phyloP scores from a whole-genome alignment of 495 filamentous ascomycete genomes.

The Pyrenopolyporus hunteri region DNA sequence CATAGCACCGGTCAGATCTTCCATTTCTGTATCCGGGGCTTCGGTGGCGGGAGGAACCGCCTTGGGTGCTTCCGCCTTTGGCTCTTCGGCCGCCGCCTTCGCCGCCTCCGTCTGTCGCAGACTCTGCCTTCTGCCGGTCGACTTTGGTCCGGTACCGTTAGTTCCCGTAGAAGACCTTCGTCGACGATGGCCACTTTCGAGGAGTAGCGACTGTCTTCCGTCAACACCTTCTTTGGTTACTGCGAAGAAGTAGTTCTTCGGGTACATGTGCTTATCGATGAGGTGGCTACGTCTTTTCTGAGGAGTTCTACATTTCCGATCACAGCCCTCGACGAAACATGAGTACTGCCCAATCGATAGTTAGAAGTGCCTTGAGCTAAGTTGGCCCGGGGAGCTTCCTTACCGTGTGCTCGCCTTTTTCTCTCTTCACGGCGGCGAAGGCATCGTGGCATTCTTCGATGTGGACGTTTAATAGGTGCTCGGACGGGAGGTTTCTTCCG shows the following conservation, averaged over 20 bases:
- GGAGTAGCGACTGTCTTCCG: slow-evolving; percentile 76
- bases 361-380: slow-evolving; percentile 5
- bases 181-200: slow-evolving; percentile 58
- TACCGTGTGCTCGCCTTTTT: slow-evolving; percentile 86
- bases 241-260: slow-evolving; percentile 87
- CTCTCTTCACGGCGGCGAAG: slow-evolving; percentile 69
- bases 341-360: slow-evolving; percentile 62
- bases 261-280: slow-evolving; percentile 94
- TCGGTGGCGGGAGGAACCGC: slow-evolving; percentile 12
- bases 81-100: slow-evolving; percentile 13
- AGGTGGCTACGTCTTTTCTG: slow-evolving; percentile 85
- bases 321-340: slow-evolving; percentile 90
- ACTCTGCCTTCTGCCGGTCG: slow-evolving; percentile 36
- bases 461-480: slow-evolving; percentile 76
- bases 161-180: slow-evolving; percentile 52
- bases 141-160: slow-evolving; percentile 34
- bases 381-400: slow-evolving; percentile 38
- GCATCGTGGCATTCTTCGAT: slow-evolving; percentile 93
- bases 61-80: slow-evolving; percentile 2
- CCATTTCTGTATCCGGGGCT: slow-evolving; percentile 65
- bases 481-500: slow-evolving; percentile 75
- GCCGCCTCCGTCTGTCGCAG: slow-evolving; percentile 27
- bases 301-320: slow-evolving; percentile 80
- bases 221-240: slow-evolving; percentile 90
- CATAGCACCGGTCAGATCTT: slow-evolving; percentile 79